Conservation (phyloP, 306 rosid species). For the Begonia masoniana region DNA sequence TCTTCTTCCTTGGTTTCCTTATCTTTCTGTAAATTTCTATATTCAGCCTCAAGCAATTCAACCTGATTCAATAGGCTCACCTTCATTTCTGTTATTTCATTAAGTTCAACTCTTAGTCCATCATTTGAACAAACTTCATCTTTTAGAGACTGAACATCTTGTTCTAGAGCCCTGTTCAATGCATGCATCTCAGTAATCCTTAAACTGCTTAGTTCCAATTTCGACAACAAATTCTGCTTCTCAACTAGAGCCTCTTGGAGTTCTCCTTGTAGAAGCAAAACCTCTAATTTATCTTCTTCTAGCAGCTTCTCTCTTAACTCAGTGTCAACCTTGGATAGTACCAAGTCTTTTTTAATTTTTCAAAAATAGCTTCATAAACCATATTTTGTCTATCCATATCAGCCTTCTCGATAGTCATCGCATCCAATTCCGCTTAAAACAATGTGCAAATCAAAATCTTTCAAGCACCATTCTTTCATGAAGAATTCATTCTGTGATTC, state of each 20-base stretch:
- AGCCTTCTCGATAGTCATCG: constrained; percentile 24
- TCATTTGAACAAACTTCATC: constrained; percentile 27
- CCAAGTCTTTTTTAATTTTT: constrained; percentile 37
- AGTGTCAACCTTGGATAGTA: constrained; percentile 38
- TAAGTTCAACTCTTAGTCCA: constrained; percentile 35
- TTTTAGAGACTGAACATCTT: constrained; percentile 30
- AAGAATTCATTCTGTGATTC: constrained; percentile 47
- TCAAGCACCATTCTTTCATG: constrained; percentile 38
- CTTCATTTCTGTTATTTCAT: constrained; percentile 25
- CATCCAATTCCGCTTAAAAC: constrained; percentile 37
- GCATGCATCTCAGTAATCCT: constrained; percentile 28
- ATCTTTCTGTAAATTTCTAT: constrained; percentile 22
- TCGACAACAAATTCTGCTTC: constrained; percentile 23
- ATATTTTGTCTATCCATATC: constrained; percentile 31
- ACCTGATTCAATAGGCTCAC: constrained; percentile 26
- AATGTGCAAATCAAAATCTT: constrained; percentile 59
- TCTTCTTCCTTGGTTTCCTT: constrained; percentile 31
- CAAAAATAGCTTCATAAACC: constrained; percentile 22
- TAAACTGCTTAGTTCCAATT: constrained; percentile 26
- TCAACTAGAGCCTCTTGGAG: constrained; percentile 25
- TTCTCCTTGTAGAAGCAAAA: constrained; percentile 24
- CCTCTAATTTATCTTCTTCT: constrained; percentile 39
- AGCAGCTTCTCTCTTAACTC: constrained; percentile 30
- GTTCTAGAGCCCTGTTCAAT: constrained; percentile 32
- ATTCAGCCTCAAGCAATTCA: constrained; percentile 38